Conservation (phyloP, 2,329 filamentous ascomycete species). For the Paradendryphiella salina region DNA sequence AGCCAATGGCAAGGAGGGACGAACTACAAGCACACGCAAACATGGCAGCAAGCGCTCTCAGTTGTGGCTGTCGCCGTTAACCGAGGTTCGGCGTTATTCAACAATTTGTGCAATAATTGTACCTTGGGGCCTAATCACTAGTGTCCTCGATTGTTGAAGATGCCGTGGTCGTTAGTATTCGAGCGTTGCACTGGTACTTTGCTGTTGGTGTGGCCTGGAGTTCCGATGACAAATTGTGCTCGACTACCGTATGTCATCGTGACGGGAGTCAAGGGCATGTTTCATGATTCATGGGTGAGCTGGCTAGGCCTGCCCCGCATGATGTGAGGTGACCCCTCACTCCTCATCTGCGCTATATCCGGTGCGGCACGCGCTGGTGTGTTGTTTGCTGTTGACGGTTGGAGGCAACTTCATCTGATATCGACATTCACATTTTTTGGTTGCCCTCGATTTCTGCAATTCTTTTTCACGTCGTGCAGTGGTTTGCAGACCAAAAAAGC, state of each 20-base stretch:
- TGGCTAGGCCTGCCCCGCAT: constrained; percentile 11
- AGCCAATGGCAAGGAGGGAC: constrained; percentile 7
- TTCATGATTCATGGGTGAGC: not conserved
- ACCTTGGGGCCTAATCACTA: constrained; percentile 1
- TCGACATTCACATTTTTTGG: no score
- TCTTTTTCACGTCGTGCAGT: no score
- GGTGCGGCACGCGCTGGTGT: not conserved
- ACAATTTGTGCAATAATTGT: constrained; percentile 1
- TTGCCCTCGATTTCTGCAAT: no score
- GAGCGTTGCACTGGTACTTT: no score
- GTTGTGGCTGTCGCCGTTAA: not conserved
- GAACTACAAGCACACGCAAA: constrained; percentile 5
- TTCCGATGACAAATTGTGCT: not conserved
- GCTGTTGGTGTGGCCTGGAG: not conserved
- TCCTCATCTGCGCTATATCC: constrained; percentile 7
- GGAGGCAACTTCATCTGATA: not conserved
- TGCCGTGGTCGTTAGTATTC: no score
- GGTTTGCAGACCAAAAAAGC: not conserved
- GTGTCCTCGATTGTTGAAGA: not conserved
- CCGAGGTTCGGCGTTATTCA: constrained; percentile 8
- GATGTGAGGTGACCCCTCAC: constrained; percentile 13
- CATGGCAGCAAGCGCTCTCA: not conserved
- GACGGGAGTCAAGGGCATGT: not conserved
- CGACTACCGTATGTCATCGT: constrained; percentile 1
- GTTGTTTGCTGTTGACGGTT: not conserved